phyloP scores from a whole-genome alignment of 495 filamentous ascomycete genomes.

The Neurospora sp. region DNA sequence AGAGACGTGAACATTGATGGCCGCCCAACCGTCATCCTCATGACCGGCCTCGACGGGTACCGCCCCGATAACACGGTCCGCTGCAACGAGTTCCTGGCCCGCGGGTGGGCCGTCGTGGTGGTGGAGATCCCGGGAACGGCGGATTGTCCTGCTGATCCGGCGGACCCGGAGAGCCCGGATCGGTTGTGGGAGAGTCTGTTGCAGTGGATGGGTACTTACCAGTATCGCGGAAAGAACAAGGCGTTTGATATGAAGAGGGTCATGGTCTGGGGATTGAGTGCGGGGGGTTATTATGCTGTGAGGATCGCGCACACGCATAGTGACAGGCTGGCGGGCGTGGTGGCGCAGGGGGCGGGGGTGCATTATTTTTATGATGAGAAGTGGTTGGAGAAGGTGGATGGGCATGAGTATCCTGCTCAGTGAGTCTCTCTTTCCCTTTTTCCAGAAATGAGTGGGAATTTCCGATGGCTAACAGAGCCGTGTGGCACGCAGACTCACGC shows the following conservation, averaged over 20 bases:
- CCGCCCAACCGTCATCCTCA: constrained; percentile 53
- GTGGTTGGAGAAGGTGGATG: constrained; percentile 58
- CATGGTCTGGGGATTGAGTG: constrained; percentile 63
- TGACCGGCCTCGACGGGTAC: constrained; percentile 74
- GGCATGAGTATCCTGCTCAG: constrained; percentile 71
- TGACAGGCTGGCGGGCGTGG: constrained; percentile 43
- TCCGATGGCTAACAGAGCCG: not conserved
- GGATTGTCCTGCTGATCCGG: constrained; percentile 58
- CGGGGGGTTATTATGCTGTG: constrained; percentile 69
- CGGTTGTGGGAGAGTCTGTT: constrained; percentile 57
- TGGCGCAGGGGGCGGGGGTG: constrained; percentile 63
- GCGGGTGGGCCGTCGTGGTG: constrained; percentile 51
- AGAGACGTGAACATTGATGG: constrained; percentile 6
- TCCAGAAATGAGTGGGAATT: not conserved
- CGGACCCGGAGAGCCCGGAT: constrained; percentile 37
- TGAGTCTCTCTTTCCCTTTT: constrained; percentile 23
- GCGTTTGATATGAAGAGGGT: constrained; percentile 53
- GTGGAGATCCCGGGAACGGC: constrained; percentile 74
- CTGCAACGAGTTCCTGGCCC: constrained; percentile 52
- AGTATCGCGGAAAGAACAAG: not conserved
- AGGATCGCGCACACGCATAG: constrained; percentile 63
- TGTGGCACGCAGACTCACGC: constrained; percentile 37
- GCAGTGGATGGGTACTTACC: constrained; percentile 45
- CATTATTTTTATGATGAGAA: constrained; percentile 55
- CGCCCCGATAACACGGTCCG: constrained; percentile 67